phyloP scores from a whole-genome alignment of 345 rosid genomes.

The Acer campestre region DNA sequence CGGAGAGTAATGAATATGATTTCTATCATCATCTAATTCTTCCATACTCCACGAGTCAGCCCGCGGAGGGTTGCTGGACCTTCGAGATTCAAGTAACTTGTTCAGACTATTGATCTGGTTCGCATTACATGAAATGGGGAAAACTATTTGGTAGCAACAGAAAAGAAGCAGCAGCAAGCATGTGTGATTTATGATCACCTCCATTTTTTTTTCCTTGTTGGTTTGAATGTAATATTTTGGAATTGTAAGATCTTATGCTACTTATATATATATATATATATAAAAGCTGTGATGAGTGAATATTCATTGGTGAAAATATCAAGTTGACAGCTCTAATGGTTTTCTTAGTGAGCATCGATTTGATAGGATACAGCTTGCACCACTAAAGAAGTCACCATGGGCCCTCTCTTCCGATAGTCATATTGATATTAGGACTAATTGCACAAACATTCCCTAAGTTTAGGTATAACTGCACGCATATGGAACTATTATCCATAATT shows the following conservation, averaged over 20 bases:
- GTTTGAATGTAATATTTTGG: not conserved
- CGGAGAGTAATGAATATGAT: not conserved
- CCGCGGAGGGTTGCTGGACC: slow-evolving; percentile 25
- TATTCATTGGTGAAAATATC: not conserved
- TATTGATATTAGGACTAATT: too few species aligned
- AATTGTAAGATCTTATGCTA: slow-evolving; percentile 1
- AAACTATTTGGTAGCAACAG: slow-evolving; percentile 10
- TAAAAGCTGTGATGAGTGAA: not conserved
- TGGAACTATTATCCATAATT: too few species aligned
- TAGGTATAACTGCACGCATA: too few species aligned
- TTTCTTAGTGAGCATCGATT: not conserved
- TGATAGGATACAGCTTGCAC: not conserved
- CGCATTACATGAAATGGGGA: slow-evolving; percentile 28
- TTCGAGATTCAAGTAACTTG: slow-evolving; percentile 33
- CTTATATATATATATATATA: not conserved
- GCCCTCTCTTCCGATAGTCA: not conserved
- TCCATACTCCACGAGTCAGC: slow-evolving; percentile 18
- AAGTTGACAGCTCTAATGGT: not conserved
- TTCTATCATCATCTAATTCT: not conserved
- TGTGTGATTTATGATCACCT: not conserved
- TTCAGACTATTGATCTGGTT: slow-evolving; percentile 34
- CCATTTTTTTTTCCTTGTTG: slow-evolving; percentile 9
- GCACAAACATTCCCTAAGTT: too few species aligned
- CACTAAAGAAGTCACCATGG: not conserved
- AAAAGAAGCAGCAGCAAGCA: slow-evolving; percentile 28